phyloP scores from a whole-genome alignment of 371 early-diverging fungal species.

The Mucor circinelloides region DNA sequence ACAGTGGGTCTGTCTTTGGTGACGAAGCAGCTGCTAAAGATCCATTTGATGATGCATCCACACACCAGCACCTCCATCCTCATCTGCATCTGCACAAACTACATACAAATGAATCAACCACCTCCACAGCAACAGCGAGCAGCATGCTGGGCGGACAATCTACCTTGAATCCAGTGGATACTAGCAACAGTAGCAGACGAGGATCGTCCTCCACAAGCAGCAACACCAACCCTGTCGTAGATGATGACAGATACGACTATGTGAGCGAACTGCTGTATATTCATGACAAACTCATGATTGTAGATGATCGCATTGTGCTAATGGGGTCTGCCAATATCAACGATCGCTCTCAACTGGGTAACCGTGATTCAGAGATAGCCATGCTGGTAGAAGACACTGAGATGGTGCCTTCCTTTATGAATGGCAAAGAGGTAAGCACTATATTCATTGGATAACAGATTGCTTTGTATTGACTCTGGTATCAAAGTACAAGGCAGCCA shows the following conservation, averaged over 20 bases:
- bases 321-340: slow-evolving; percentile 76
- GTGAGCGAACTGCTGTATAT: slow-evolving; percentile 89
- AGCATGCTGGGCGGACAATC: neutral
- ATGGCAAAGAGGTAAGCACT: slow-evolving; percentile 60
- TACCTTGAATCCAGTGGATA: neutral
- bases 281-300: slow-evolving; percentile 92
- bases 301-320: slow-evolving; percentile 83
- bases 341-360: slow-evolving; percentile 80
- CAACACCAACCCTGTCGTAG: neutral
- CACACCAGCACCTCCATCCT: neutral
- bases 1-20: slow-evolving; percentile 17
- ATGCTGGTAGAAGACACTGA: slow-evolving; percentile 82
- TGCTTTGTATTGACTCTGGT: neutral
- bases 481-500: slow-evolving; percentile 66
- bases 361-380: slow-evolving; percentile 91
- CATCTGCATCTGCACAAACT: slow-evolving; percentile 4
- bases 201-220: slow-evolving; percentile 19
- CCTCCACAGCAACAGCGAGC: neutral
- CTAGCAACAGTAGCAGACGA: slow-evolving; percentile 3
- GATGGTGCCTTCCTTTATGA: slow-evolving; percentile 69
- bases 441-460: neutral
- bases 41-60: slow-evolving; percentile 22
- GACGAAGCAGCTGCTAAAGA: slow-evolving; percentile 14
- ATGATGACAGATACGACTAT: slow-evolving; percentile 48
- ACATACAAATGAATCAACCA: slow-evolving; percentile 6